These are phyloP conservation scores for Zymoseptoria passerinii DNA, from an alignment of 2,329 filamentous ascomycete species.

Conservation along the genomic window DNA sequence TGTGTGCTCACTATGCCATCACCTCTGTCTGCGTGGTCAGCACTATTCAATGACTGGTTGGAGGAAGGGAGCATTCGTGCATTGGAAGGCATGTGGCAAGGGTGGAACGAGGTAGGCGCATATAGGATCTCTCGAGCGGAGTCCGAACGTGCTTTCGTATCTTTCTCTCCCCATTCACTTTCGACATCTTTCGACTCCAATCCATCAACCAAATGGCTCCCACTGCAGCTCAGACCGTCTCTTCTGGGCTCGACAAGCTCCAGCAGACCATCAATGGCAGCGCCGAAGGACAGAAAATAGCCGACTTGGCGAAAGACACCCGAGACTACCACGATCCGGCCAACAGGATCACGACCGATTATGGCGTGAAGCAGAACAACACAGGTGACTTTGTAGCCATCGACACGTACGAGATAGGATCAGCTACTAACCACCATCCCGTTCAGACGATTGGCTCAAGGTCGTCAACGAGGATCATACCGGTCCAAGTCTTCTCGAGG, in stretches of 20 bases:
- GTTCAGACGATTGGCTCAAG: conserved; percentile 63
- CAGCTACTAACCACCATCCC: neutral
- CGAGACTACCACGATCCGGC: conserved; percentile 49
- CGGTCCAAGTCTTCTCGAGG: conserved; percentile 63
- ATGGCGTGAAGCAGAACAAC: conserved; percentile 62
- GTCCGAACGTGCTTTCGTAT: neutral
- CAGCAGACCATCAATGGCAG: conserved; percentile 28
- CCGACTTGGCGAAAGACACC: conserved; percentile 52
- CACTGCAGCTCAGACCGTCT: conserved; percentile 10
- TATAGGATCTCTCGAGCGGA: neutral
- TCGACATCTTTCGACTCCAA: neutral
- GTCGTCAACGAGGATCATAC: conserved; percentile 53
- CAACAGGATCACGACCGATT: conserved; percentile 64
- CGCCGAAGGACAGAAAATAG: conserved; percentile 43
- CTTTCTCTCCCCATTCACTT: neutral
- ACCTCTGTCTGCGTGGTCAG: neutral
- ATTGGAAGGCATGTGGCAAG: neutral
- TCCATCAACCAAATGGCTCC: conserved; percentile 13
- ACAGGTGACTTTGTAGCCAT: conserved; percentile 32
- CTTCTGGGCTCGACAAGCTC: conserved; percentile 22
- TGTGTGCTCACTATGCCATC: neutral
- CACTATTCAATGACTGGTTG: neutral
- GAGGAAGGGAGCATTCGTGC: neutral
- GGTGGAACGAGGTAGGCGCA: neutral
- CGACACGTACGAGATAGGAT: neutral